These are phyloP conservation scores for Hypoxylon sp. DNA, from an alignment of 2,329 filamentous ascomycete genomes.

Conservation along the genomic window DNA sequence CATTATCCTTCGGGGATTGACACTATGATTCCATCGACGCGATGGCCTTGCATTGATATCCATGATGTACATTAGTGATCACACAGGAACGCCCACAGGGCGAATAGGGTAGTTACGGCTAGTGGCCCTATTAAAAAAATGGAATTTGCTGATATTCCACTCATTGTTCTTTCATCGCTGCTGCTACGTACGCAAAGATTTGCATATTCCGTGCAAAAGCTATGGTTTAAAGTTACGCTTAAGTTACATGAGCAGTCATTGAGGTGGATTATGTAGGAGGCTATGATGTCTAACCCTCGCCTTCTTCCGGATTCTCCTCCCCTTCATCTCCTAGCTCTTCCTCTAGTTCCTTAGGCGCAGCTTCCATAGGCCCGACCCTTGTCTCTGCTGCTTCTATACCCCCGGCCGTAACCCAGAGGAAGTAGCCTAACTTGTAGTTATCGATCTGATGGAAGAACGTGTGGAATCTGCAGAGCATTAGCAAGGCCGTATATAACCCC, in stretches of 20 bases:
- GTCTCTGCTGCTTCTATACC: slow-evolving; percentile 73
- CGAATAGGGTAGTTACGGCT: no score
- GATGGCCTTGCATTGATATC: no score
- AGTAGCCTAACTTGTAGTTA: slow-evolving; percentile 77
- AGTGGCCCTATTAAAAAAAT: neutral
- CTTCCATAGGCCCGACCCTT: slow-evolving; percentile 58
- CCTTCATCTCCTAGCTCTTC: slow-evolving; percentile 64
- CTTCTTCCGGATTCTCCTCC: slow-evolving; percentile 63
- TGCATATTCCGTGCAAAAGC: neutral
- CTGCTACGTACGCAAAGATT: neutral
- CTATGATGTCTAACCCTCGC: slow-evolving; percentile 44
- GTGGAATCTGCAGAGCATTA: slow-evolving; percentile 70
- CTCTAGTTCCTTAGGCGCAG: slow-evolving; percentile 58
- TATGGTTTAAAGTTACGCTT: neutral
- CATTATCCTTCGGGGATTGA: no score
- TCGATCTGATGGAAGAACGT: slow-evolving; percentile 85
- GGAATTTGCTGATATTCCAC: no score
- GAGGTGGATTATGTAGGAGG: neutral
- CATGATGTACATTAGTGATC: no score
- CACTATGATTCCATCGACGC: no score
- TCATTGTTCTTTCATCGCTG: neutral
- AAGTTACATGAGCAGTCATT: neutral
- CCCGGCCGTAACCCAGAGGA: slow-evolving; percentile 79
- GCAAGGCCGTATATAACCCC: neutral
- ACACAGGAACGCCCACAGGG: no score